Evolutionary conservation across 1,284 basidiomycete species (phyloP).

Genomic region (Peniophora sp.): DNA sequence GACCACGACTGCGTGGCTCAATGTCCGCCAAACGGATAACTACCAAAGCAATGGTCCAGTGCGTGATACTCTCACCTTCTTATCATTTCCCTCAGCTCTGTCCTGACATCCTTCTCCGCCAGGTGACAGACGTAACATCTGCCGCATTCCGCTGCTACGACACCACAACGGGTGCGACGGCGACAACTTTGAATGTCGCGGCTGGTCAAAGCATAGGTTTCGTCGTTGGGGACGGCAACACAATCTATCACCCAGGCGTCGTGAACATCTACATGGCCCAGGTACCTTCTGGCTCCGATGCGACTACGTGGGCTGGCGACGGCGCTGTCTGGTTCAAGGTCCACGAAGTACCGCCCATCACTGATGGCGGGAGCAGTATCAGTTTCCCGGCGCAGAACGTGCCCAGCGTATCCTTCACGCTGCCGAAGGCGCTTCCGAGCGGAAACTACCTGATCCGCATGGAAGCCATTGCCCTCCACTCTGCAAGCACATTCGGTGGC

Average conservation of each 20-base stretch:
- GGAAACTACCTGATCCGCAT: slow-evolving; percentile 42
- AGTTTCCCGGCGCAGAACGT: slow-evolving; percentile 30
- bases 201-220: slow-evolving; percentile 21
- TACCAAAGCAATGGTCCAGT: slow-evolving; percentile 32
- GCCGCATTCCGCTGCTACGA: slow-evolving; percentile 35
- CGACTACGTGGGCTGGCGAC: slow-evolving; percentile 14
- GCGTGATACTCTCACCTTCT: background rate
- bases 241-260: slow-evolving; percentile 21
- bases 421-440: slow-evolving; percentile 33
- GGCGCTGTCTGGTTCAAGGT: slow-evolving; percentile 24
- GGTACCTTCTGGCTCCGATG: slow-evolving; percentile 15
- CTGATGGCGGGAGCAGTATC: slow-evolving; percentile 31
- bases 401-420: slow-evolving; percentile 31
- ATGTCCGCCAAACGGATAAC: slow-evolving; percentile 39
- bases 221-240: slow-evolving; percentile 14
- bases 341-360: slow-evolving; percentile 29
- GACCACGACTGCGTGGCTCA: slow-evolving; percentile 28
- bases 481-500: slow-evolving; percentile 19
- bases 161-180: slow-evolving; percentile 22
- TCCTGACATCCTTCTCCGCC: background rate
- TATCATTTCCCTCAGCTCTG: background rate
- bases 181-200: slow-evolving; percentile 18
- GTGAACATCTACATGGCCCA: slow-evolving; percentile 23
- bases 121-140: slow-evolving; percentile 22
- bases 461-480: slow-evolving; percentile 39